These are phyloP conservation scores for Yarrowia sp. DNA, from an alignment of 805 yeast species.

Conservation along the genomic window DNA sequence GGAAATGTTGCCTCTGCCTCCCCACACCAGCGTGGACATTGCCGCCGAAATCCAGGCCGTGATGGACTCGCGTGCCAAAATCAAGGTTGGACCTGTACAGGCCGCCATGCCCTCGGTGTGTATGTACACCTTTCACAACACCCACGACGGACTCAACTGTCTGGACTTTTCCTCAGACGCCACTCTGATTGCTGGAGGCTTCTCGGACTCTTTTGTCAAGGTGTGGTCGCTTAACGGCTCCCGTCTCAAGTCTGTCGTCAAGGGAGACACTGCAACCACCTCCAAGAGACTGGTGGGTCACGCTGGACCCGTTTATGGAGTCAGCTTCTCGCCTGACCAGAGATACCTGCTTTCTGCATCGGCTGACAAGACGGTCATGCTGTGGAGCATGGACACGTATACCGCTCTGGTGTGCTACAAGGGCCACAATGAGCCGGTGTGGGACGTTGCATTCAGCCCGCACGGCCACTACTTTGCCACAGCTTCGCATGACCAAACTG, in stretches of 20 bases:
- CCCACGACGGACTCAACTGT: constrained; percentile 83
- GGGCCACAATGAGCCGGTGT: constrained; percentile 94
- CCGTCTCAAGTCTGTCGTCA: constrained; percentile 50
- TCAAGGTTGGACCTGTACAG: constrained; percentile 55
- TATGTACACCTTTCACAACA: constrained; percentile 97
- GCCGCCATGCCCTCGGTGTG: constrained; percentile 93
- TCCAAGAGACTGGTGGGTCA: constrained; percentile 74
- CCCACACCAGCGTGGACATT: constrained; percentile 73
- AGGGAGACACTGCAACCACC: constrained; percentile 34
- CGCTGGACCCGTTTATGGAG: constrained; percentile 88
- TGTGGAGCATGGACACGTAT: constrained; percentile 93
- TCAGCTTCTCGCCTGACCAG: constrained; percentile 88
- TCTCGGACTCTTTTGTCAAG: constrained; percentile 85
- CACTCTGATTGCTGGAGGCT: constrained; percentile 86
- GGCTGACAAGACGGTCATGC: constrained; percentile 85
- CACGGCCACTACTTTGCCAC: constrained; percentile 98
- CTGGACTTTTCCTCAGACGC: constrained; percentile 84
- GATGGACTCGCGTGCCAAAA: constrained; percentile 74
- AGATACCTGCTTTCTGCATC: constrained; percentile 75
- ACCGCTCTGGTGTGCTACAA: constrained; percentile 88
- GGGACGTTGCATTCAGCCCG: constrained; percentile 96
- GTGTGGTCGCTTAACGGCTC: constrained; percentile 93
- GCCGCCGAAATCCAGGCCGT: constrained; percentile 74
- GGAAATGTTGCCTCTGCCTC: constrained; percentile 81
- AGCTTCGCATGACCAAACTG: constrained; percentile 96